phyloP scores from a whole-genome alignment of 768 basidiomycete species.

The Mycena vulgaris region DNA sequence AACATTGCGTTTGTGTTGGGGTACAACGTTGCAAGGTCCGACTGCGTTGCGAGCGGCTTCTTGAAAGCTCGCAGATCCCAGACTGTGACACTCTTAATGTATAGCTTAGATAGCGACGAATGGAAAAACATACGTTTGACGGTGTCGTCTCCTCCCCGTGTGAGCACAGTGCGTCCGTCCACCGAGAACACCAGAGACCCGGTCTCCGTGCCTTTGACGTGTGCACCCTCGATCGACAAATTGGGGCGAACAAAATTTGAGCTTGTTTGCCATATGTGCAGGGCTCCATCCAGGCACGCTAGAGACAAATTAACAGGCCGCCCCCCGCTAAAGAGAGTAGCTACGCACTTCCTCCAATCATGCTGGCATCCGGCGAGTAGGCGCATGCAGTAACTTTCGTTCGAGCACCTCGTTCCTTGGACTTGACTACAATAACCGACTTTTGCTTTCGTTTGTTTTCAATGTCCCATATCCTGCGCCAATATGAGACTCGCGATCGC shows the following conservation, averaged over 20 bases:
- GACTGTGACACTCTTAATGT: conserved; percentile 62
- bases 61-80: conserved; percentile 96
- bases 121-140: conserved; percentile 84
- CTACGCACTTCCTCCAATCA: conserved; percentile 87
- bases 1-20: conserved; percentile 95
- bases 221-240: conserved; percentile 89
- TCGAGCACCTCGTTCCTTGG: conserved; percentile 93
- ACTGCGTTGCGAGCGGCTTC: conserved; percentile 83
- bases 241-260: conserved; percentile 96
- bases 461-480: conserved; percentile 92
- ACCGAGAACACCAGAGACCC: conserved; percentile 91
- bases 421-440: conserved; percentile 95
- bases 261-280: conserved; percentile 94
- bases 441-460: conserved; percentile 96
- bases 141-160: conserved; percentile 94
- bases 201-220: conserved; percentile 87
- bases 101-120: conserved; percentile 7
- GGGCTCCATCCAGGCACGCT: conserved; percentile 93
- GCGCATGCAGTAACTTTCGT: conserved; percentile 92
- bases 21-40: conserved; percentile 83
- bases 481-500: conserved; percentile 1
- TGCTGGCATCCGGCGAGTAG: conserved; percentile 91
- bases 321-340: conserved; percentile 23
- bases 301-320: conserved; percentile 29
- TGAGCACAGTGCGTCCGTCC: conserved; percentile 88